phyloP scores from a whole-genome alignment of 495 filamentous ascomycete species.

The Letharia columbiana region DNA sequence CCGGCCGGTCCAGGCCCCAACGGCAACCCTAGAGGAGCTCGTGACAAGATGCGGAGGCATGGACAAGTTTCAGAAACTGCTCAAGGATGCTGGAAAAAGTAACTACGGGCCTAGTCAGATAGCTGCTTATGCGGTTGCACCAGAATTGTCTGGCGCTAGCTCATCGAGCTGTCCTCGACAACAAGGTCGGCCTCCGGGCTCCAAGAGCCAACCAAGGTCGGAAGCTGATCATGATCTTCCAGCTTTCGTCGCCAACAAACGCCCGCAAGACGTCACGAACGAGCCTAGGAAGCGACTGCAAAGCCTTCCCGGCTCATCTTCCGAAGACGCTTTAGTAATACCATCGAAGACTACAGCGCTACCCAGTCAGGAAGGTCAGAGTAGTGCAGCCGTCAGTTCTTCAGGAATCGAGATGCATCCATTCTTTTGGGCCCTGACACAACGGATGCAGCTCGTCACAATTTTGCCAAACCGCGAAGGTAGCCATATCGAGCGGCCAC shows the following conservation, averaged over 20 bases:
- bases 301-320: neutral
- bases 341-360: neutral
- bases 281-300: slow-evolving; percentile 17
- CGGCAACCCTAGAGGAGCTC: slow-evolving; percentile 13
- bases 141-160: neutral
- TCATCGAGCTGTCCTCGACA: neutral
- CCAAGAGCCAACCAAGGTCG: neutral
- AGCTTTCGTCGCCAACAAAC: slow-evolving; percentile 4
- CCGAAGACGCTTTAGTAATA: neutral
- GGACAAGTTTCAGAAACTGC: slow-evolving; percentile 17
- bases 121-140: slow-evolving; percentile 1
- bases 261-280: slow-evolving; percentile 4
- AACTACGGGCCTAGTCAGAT: neutral
- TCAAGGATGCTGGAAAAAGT: slow-evolving; percentile 14
- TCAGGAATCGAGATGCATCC: slow-evolving; percentile 1
- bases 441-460: neutral
- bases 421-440: neutral
- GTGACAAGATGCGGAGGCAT: slow-evolving; percentile 18
- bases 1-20: neutral
- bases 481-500: slow-evolving; percentile 38
- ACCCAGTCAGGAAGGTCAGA: neutral
- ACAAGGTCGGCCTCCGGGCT: neutral
- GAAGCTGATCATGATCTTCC: neutral
- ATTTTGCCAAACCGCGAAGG: neutral
- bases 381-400: neutral